phyloP scores from a whole-genome alignment of 1,139 yeast genomes.

The Blastobotrys arbuscula region DNA sequence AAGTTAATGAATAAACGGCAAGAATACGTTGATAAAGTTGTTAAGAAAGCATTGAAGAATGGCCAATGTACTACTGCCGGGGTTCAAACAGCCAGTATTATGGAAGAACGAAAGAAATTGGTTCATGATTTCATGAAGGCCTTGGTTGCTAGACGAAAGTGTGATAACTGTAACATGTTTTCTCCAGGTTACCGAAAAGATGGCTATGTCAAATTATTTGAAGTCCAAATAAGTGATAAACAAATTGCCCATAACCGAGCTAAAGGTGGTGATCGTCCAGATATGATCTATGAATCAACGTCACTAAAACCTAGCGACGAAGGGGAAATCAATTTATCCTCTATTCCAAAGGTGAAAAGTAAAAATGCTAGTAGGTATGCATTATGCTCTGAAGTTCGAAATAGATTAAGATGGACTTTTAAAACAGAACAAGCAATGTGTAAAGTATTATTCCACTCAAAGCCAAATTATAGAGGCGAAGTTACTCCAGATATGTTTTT shows the following conservation, averaged over 20 bases:
- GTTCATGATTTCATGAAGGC: slow-evolving; percentile 72
- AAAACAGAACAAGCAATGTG: slow-evolving; percentile 46
- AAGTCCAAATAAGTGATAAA: slow-evolving; percentile 74
- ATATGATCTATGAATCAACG: slow-evolving; percentile 47
- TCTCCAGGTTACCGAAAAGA: slow-evolving; percentile 94
- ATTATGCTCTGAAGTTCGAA: slow-evolving; percentile 79
- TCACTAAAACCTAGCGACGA: slow-evolving; percentile 23
- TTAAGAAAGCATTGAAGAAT: slow-evolving; percentile 69
- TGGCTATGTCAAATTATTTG: slow-evolving; percentile 89
- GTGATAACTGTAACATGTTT: slow-evolving; percentile 94
- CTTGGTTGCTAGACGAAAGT: slow-evolving; percentile 69
- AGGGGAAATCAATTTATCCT: slow-evolving; percentile 24
- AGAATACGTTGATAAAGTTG: slow-evolving; percentile 60
- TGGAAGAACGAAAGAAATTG: slow-evolving; percentile 76
- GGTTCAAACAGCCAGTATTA: slow-evolving; percentile 73
- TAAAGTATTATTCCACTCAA: slow-evolving; percentile 60
- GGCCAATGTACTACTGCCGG: slow-evolving; percentile 68
- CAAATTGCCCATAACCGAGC: slow-evolving; percentile 73
- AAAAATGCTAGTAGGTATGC: slow-evolving; percentile 74
- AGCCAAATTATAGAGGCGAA: slow-evolving; percentile 52
- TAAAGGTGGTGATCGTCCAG: slow-evolving; percentile 70
- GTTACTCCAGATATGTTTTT: slow-evolving; percentile 87
- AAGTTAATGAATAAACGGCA: slow-evolving; percentile 54
- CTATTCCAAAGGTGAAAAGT: slow-evolving; percentile 39
- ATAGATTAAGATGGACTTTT: slow-evolving; percentile 70